Evolutionary conservation across 2,329 filamentous ascomycete genomes (phyloP), one percentile per base, ranked within the genome.

Genomic region (Diplodia corticola): DNA sequence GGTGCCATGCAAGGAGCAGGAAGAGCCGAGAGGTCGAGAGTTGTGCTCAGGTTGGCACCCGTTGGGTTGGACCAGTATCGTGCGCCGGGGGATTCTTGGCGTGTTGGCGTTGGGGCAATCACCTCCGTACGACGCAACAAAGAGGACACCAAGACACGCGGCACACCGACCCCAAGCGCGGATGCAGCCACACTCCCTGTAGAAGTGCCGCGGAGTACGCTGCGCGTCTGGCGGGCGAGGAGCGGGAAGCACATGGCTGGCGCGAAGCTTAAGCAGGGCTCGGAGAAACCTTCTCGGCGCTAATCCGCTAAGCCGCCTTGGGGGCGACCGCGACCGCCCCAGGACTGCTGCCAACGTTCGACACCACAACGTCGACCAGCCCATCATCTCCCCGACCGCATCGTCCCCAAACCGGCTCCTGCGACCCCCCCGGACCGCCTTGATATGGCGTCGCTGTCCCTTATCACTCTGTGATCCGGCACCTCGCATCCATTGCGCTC

Each of bases 331-430:
- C 40, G 64, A 49, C 49, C 46, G 64, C 46, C 37, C 33, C 51
- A 37, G 49, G 60, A 26, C 53, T 61, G 57, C 63, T 65, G 51
- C 50, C 37, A 35, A 55, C 63, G 20, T 33, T 64, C 64, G 37
- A 61, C 64, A 66, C 64, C 57, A 54, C 64, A 66, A 46, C 64
- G n/a, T 66, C 64, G 64, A 61, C 54, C 48, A 60, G 55, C 54
- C 64, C 64, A 61, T 66, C 64, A 53, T 46, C 64, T 49, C 55
- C 46, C 55, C 53, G 53, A 53, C 64, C 63, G 50, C 50, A 50
- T 65, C 64, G 46, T 26, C 55, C 55, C 64, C 55, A 63, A 49
- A 66, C 37, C 44, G 55, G 54, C 64, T 63, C 55, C 46, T 60
- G 20, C 57, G 54, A 44, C n/a, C 46, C 20, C 33, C 40, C 46